Conservation (phyloP, 2,329 filamentous ascomycete genomes). For the Colletotrichum liriopes region DNA sequence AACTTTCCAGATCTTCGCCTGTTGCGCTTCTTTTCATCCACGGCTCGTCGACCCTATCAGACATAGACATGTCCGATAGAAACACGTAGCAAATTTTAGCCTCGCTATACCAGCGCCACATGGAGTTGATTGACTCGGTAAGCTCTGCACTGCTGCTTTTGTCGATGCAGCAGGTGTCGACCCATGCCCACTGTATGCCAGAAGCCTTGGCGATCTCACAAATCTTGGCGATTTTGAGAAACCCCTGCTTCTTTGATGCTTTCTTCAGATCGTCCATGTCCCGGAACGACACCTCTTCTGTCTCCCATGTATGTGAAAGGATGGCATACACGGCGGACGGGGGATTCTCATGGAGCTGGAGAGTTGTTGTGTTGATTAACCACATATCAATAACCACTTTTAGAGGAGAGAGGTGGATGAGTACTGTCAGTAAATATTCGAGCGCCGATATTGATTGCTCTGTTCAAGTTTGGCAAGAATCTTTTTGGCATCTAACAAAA, state of each 20-base stretch:
- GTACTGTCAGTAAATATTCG: too few species aligned
- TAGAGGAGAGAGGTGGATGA: too few species aligned
- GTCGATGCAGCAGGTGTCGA: slow-evolving; percentile 49
- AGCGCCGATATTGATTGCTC: too few species aligned
- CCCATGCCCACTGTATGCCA: slow-evolving; percentile 45
- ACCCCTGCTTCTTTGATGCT: slow-evolving; percentile 6
- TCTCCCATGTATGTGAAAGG: slow-evolving; percentile 49
- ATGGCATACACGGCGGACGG: slow-evolving; percentile 45
- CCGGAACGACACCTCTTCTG: slow-evolving; percentile 46
- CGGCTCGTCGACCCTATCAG: background rate
- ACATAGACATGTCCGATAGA: slow-evolving; percentile 34
- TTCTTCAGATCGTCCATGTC: slow-evolving; percentile 36
- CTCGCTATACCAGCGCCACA: slow-evolving; percentile 44
- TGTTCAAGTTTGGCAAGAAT: too few species aligned
- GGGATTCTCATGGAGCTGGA: too few species aligned
- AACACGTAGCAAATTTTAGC: slow-evolving; percentile 44
- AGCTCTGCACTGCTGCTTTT: slow-evolving; percentile 45
- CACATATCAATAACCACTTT: too few species aligned
- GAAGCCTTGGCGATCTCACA: slow-evolving; percentile 29
- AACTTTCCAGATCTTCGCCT: background rate
- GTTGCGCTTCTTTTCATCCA: too few species aligned
- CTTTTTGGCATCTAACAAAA: too few species aligned
- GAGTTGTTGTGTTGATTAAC: too few species aligned
- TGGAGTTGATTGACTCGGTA: slow-evolving; percentile 46
- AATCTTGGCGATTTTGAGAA: slow-evolving; percentile 40